Evolutionary conservation across 2,329 filamentous ascomycete genomes (phyloP).

Genomic region (Drechslera avenae): DNA sequence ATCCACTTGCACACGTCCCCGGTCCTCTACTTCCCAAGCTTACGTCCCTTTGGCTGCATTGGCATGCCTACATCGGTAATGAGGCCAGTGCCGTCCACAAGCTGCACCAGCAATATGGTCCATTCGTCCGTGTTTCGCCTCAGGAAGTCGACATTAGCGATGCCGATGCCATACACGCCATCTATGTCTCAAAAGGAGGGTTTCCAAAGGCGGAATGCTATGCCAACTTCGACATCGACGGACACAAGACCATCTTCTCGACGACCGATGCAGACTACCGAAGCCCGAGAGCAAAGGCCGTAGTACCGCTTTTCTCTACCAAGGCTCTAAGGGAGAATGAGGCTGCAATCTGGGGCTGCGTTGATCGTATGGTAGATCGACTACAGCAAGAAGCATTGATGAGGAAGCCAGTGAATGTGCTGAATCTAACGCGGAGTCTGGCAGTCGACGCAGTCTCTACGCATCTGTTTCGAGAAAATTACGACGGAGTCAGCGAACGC

Average conservation of each 20-base stretch:
- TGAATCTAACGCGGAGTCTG: slow-evolving; percentile 57
- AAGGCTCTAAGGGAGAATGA: slow-evolving; percentile 51
- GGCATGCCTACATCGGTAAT: slow-evolving; percentile 37
- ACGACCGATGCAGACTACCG: slow-evolving; percentile 51
- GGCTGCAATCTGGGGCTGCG: slow-evolving; percentile 49
- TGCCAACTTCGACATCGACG: slow-evolving; percentile 63
- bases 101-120: slow-evolving; percentile 30
- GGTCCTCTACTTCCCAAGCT: slow-evolving; percentile 30
- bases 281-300: slow-evolving; percentile 55
- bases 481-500: slow-evolving; percentile 54
- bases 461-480: slow-evolving; percentile 60
- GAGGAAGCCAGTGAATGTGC: slow-evolving; percentile 52
- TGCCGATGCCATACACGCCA: slow-evolving; percentile 51
- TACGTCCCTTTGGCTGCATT: slow-evolving; percentile 35
- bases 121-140: slow-evolving; percentile 33
- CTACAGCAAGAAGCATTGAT: slow-evolving; percentile 42
- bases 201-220: slow-evolving; percentile 60
- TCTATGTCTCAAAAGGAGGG: slow-evolving; percentile 60
- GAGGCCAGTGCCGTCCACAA: slow-evolving; percentile 29
- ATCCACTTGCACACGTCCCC: slow-evolving; percentile 31
- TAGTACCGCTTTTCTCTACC: slow-evolving; percentile 57
- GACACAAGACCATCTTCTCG: slow-evolving; percentile 61
- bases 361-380: slow-evolving; percentile 51
- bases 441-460: slow-evolving; percentile 61
- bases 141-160: slow-evolving; percentile 38